Base-by-base conservation (phyloP, 2,329 filamentous ascomycete genomes). In the Incumbomyces delicatus region DNA sequence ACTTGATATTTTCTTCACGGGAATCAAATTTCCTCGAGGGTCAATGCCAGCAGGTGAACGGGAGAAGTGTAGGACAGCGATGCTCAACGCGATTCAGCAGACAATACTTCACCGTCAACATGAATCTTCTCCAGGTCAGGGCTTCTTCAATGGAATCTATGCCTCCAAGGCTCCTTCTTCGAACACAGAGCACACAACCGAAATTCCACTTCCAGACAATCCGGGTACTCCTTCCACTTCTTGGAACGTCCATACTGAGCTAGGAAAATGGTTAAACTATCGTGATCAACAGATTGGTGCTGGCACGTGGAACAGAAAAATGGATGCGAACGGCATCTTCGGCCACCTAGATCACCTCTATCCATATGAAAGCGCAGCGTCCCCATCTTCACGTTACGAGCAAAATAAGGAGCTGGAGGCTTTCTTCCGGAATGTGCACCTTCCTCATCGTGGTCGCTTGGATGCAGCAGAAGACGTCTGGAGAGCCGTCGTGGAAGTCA, bases 401-500 rank as follows among this genome's bases (percentile, higher is more conserved):
- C 17, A 27, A n/a, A 41, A 41, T 29, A 10, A 41, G 14, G 38
- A 41, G 13, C 11, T 41, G 12, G 20, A 41, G 14, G 29, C 16
- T 17, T 41, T 41, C 38, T 41, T 41, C 20, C 2, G 17, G 6
- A 12, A 27, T 14, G 17, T 41, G 17, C 12, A 13, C 11, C 38
- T 41, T 41, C 38, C 38, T 27, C 5, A 8, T 27, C 38, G 27
- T 12, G n/a, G 6, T 27, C 18, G n/a, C 12, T 11, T 22, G n/a
- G 32, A 18, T 11, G n/a, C 8, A 13, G 30, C 17, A 35, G 41
- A 44, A 16, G n/a, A 17, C 13, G 14, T 44, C 12, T 44, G 35
- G n/a, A 35, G 41, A n/a, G 41, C 41, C 6, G 12, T 44, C 14
- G 17, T 44, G 16, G 22, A 44, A 29, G 32, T 44, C 13, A 22